Conservation (phyloP, 169 alveolate genomes). For the Cryptosporidium baileyi region DNA sequence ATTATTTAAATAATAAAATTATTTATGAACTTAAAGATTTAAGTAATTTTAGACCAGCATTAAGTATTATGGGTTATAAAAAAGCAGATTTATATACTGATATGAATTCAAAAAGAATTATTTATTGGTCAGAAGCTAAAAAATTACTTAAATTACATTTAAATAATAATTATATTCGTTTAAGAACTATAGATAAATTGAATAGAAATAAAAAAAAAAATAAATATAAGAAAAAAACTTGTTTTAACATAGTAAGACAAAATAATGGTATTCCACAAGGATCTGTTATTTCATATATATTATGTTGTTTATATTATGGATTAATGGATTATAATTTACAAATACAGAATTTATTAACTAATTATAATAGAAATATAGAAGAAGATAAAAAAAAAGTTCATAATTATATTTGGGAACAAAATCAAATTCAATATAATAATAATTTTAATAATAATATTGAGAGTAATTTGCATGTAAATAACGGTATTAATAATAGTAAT, state of each 20-base stretch:
- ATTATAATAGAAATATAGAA: too few relatives aligned
- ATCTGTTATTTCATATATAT: conserved; percentile 30
- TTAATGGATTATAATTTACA: conserved; percentile 5
- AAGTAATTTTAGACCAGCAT: neutral
- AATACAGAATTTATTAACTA: neutral
- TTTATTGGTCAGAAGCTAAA: conserved; percentile 12
- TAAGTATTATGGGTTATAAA: conserved; percentile 27
- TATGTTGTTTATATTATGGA: conserved; percentile 48
- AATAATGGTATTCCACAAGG: conserved; percentile 61
- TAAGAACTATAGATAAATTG: neutral
- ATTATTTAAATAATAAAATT: neutral
- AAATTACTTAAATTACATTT: conserved; percentile 12
- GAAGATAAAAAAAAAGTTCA: too few relatives aligned
- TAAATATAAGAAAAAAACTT: neutral
- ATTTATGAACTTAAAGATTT: neutral
- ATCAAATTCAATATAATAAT: too few relatives aligned
- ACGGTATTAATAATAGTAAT: neutral
- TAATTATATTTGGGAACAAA: too few relatives aligned
- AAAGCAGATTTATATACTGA: conserved; percentile 27
- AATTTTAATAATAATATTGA: neutral
- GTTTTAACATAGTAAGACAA: neutral
- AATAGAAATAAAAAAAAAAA: neutral
- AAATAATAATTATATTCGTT: neutral
- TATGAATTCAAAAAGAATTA: conserved; percentile 16
- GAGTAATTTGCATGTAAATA: neutral